phyloP scores from a whole-genome alignment of 176 grass and related monocot species.

The Melocanna baccifera region DNA sequence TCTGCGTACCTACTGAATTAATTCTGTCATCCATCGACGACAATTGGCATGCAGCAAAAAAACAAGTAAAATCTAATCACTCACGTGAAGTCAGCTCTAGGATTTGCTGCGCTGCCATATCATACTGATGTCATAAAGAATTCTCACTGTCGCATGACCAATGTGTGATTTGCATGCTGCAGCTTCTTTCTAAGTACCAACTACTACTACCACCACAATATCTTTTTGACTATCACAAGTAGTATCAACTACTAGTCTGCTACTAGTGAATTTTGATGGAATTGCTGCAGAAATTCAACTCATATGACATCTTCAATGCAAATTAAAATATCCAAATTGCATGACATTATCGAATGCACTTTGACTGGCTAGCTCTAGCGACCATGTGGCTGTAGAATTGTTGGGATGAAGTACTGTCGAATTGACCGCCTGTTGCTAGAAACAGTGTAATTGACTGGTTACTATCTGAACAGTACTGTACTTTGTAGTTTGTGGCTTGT shows the following conservation, averaged over 20 bases:
- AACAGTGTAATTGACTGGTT: not conserved
- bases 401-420: not conserved
- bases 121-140: not conserved
- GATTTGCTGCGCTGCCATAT: not conserved
- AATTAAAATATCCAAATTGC: not conserved
- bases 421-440: not conserved
- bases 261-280: not conserved
- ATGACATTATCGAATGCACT: not conserved
- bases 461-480: not conserved
- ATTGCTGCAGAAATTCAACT: not conserved
- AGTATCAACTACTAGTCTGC: not conserved
- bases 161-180: not conserved
- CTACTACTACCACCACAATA: not conserved
- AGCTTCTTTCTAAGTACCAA: not conserved
- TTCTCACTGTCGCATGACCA: not conserved
- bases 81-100: not conserved
- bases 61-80: not conserved
- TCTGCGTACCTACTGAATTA: not conserved
- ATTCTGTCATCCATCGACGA: not conserved
- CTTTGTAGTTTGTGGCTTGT: conserved; percentile 3
- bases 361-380: not conserved
- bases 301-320: not conserved
- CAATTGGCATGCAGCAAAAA: not conserved
- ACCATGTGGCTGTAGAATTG: not conserved
- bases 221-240: not conserved